Evolutionary conservation across 1,139 yeast genomes (phyloP).

Genomic region (Debaryomyces sp.): DNA sequence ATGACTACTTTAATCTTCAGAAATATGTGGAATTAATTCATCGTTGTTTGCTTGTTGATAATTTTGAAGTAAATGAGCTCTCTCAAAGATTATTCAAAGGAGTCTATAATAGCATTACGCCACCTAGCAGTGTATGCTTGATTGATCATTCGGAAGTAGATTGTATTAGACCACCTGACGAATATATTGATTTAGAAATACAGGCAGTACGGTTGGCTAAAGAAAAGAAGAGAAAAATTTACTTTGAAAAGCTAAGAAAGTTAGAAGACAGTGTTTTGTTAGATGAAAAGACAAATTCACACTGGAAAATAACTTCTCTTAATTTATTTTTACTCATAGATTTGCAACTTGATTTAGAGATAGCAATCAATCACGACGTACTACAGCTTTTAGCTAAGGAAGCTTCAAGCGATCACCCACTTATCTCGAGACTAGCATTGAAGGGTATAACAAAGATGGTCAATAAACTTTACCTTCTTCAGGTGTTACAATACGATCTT

Average conservation of each 20-base stretch:
- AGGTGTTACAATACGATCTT: slow-evolving; percentile 56
- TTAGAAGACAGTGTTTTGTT: slow-evolving; percentile 48
- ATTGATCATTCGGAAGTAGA: slow-evolving; percentile 51
- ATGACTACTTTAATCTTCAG: slow-evolving; percentile 58
- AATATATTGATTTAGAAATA: slow-evolving; percentile 56
- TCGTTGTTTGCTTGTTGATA: slow-evolving; percentile 61
- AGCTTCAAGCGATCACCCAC: slow-evolving; percentile 73
- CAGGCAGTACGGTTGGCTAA: slow-evolving; percentile 61
- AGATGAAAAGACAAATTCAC: slow-evolving; percentile 42
- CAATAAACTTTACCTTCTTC: slow-evolving; percentile 54
- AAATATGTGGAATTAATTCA: slow-evolving; percentile 52
- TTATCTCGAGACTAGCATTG: slow-evolving; percentile 62
- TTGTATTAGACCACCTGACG: slow-evolving; percentile 65
- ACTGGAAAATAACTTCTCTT: slow-evolving; percentile 72
- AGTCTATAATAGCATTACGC: slow-evolving; percentile 47
- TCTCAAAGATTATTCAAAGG: slow-evolving; percentile 56
- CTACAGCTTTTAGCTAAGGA: slow-evolving; percentile 53
- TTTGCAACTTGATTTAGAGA: slow-evolving; percentile 59
- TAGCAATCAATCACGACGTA: slow-evolving; percentile 45
- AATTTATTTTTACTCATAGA: slow-evolving; percentile 57
- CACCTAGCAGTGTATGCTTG: slow-evolving; percentile 64
- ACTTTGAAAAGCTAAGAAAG: slow-evolving; percentile 41
- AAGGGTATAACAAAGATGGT: slow-evolving; percentile 63
- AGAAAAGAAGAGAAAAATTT: slow-evolving; percentile 51
- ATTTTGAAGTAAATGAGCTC: slow-evolving; percentile 50